Evolutionary conservation across 129 eudicot genomes (phyloP), one percentile per base, ranked within the genome.

Genomic region (Cynara cardunculus): DNA sequence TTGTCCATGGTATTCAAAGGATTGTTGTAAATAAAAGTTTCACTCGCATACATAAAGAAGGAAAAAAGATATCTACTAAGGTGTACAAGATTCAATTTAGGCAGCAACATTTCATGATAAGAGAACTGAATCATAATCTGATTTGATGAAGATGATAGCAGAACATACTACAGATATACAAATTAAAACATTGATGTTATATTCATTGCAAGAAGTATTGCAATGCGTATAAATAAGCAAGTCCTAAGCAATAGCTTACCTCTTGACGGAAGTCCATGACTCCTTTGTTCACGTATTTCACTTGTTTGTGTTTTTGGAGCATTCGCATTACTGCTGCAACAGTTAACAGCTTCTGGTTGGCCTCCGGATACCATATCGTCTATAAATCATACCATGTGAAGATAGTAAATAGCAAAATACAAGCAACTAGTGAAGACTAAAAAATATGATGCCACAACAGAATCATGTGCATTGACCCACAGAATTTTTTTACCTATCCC

Each of bases 241-340:
- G 19, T 67, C 16, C 24, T 27, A 39, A 49, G 59, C 18, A 28
- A 71, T 7, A 35, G 39, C 7, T 80, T 71, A 91, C 98, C 92
- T 87, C 92, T 86, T 77, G 86, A 56, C 32, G 89, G 78, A 65
- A 88, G 87, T 46, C 84, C 87, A 69, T 73, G 86, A 78, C 82
- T 85, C 83, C 84, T 78, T 85, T 82, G 88, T 41, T 87, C 88
- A 41, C 83, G 84, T 49, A 83, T 75, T 69, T 89, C 92, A 81
- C 85, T 86, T 66, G 85, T 72, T 27, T 82, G 84, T 74, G 85
- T 75, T 84, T 85, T 89, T 25, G 90, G 91, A 72, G 88, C 90
- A 88, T 89, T 89, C 72, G 90, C 96, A 59, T 87, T 80, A 32
- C 97, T 88, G 78, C 92, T 86, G 85, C 86, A 91, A 78, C 86